These are phyloP conservation scores for Trichophyton verrucosum DNA, from an alignment of 2,329 filamentous ascomycete genomes.

Conservation along the genomic window DNA sequence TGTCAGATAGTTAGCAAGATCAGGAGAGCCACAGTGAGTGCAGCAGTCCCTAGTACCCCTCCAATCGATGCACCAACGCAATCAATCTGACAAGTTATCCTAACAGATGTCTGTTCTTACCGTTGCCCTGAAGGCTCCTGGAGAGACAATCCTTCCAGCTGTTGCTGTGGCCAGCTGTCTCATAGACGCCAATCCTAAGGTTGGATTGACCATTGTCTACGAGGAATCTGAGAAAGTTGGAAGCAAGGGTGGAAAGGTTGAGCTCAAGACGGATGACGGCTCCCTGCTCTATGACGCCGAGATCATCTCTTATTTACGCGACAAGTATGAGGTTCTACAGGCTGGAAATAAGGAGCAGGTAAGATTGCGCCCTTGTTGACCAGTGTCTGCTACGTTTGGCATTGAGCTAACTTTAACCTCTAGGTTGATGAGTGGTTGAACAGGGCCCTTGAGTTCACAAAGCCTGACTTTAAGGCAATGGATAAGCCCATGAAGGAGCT, in stretches of 20 bases:
- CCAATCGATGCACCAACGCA: not conserved
- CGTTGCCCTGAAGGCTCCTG: constrained; percentile 14
- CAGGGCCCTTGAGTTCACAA: constrained; percentile 10
- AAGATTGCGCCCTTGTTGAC: not conserved
- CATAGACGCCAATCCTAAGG: constrained; percentile 10
- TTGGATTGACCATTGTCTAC: constrained; percentile 9
- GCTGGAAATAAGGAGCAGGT: constrained; percentile 13
- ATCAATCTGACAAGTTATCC: not conserved
- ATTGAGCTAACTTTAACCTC: not conserved
- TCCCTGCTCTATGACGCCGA: constrained; percentile 13
- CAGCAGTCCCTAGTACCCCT: not conserved
- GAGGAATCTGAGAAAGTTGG: constrained; percentile 14
- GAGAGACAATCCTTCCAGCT: constrained; percentile 11
- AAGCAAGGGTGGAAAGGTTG: constrained; percentile 9
- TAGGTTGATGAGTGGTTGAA: constrained; percentile 16
- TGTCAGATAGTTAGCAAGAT: not conserved
- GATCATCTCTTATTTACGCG: constrained; percentile 12
- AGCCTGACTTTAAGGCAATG: constrained; percentile 14
- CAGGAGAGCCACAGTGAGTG: not conserved
- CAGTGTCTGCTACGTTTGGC: not conserved
- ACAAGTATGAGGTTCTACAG: constrained; percentile 11
- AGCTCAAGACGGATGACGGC: constrained; percentile 11
- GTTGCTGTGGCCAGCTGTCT: constrained; percentile 13
- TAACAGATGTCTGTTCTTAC: constrained; percentile 12
- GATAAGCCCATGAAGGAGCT: constrained; percentile 16